phyloP scores from a whole-genome alignment of 345 rosid species.

The Sisymbrium irio region DNA sequence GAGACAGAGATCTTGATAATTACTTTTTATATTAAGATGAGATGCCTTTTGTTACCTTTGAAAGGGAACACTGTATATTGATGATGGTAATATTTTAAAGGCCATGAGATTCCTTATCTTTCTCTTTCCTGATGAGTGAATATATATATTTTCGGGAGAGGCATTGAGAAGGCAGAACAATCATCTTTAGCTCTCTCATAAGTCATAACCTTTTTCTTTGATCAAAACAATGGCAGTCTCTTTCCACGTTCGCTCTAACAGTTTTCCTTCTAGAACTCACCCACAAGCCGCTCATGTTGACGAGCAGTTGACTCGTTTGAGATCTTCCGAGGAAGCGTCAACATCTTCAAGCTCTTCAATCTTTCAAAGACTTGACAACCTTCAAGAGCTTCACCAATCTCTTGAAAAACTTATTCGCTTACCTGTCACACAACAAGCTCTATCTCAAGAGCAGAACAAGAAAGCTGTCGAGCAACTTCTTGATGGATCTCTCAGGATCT shows the following conservation, averaged over 20 bases:
- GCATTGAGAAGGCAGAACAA: conserved; percentile 23
- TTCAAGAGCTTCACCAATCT: conserved; percentile 35
- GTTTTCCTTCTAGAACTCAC: conserved; percentile 38
- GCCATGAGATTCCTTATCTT: neutral
- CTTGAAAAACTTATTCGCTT: conserved; percentile 33
- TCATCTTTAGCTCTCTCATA: conserved; percentile 8
- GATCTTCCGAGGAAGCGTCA: conserved; percentile 26
- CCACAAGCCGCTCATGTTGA: conserved; percentile 18
- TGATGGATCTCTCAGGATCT: conserved; percentile 38
- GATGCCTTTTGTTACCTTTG: neutral
- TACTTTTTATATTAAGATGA: neutral
- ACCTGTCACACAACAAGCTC: conserved; percentile 26
- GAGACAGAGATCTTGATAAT: neutral
- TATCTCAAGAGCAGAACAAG: conserved; percentile 33
- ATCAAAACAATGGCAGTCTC: conserved; percentile 13
- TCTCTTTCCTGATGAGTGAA: conserved; percentile 10
- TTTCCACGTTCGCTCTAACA: conserved; percentile 36
- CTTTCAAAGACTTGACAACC: conserved; percentile 17
- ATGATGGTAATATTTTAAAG: neutral
- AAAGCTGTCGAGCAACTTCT: conserved; percentile 30
- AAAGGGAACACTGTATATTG: neutral
- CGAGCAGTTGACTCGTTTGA: conserved; percentile 39
- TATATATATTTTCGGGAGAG: neutral
- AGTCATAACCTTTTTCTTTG: neutral
- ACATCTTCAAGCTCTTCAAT: conserved; percentile 37